These are phyloP conservation scores for Comarum palustre DNA, from an alignment of 306 rosid genomes.

Conservation along the genomic window DNA sequence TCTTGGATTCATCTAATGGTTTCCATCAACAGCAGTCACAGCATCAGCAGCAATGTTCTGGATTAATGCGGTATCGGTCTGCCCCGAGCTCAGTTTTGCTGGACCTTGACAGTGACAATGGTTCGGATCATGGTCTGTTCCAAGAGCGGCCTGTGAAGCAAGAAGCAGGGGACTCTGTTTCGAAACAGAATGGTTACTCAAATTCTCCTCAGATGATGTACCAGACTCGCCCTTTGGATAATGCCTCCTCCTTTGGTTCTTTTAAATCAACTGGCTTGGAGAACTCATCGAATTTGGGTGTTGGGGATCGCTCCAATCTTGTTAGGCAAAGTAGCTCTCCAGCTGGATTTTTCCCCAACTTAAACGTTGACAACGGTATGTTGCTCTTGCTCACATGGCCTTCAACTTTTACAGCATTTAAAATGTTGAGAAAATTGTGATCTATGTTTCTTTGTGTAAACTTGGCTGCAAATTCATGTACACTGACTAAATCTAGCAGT, in stretches of 20 bases:
- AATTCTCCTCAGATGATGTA: slow-evolving; percentile 39
- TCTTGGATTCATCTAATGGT: slow-evolving; percentile 46
- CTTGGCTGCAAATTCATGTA: slow-evolving; percentile 6
- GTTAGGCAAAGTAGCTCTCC: slow-evolving; percentile 70
- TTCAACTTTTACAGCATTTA: neutral
- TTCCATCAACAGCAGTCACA: slow-evolving; percentile 29
- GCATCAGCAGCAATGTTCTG: slow-evolving; percentile 43
- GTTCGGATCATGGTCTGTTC: slow-evolving; percentile 17
- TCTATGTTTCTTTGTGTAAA: neutral
- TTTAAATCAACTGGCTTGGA: slow-evolving; percentile 32
- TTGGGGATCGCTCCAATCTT: slow-evolving; percentile 46
- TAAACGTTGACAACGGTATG: slow-evolving; percentile 53
- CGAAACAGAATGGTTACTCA: slow-evolving; percentile 31
- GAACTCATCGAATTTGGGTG: slow-evolving; percentile 34
- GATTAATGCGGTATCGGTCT: slow-evolving; percentile 48
- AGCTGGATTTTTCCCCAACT: slow-evolving; percentile 51
- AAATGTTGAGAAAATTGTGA: neutral
- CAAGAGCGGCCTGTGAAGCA: slow-evolving; percentile 44
- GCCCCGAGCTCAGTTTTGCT: slow-evolving; percentile 52
- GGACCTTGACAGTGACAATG: slow-evolving; percentile 33
- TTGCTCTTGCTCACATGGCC: neutral
- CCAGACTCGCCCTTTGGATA: slow-evolving; percentile 36
- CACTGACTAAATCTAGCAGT: neutral
- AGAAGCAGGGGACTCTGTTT: slow-evolving; percentile 45
- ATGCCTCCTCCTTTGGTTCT: slow-evolving; percentile 38